Conservation (phyloP, 2,329 filamentous ascomycete genomes). For the Cyphellophora europaea region DNA sequence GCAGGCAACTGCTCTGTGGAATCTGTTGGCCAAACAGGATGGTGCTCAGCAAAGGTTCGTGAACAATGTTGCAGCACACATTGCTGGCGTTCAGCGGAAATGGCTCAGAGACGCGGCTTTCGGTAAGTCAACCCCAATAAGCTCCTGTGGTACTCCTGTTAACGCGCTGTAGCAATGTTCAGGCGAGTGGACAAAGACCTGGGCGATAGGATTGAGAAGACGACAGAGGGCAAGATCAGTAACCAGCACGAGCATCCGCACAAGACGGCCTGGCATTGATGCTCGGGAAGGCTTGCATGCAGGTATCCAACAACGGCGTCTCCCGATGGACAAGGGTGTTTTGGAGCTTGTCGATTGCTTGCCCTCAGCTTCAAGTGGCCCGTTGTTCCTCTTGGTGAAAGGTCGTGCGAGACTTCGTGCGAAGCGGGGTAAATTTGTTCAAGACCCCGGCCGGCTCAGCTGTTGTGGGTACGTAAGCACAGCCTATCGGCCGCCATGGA, state of each 20-base stretch:
- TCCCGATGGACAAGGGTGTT: too few species aligned
- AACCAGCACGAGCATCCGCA: constrained; percentile 1
- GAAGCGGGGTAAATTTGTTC: too few species aligned
- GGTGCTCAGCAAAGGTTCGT: constrained; percentile 54
- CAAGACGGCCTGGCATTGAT: constrained; percentile 2
- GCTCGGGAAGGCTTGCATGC: too few species aligned
- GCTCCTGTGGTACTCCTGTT: background rate
- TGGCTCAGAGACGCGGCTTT: constrained; percentile 51
- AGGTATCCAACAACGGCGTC: too few species aligned
- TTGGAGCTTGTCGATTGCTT: too few species aligned
- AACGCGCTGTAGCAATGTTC: constrained; percentile 16
- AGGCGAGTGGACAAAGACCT: constrained; percentile 6
- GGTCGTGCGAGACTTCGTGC: too few species aligned
- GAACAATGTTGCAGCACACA: constrained; percentile 49
- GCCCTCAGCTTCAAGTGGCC: too few species aligned
- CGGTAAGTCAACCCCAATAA: constrained; percentile 3
- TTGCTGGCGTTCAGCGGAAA: constrained; percentile 46
- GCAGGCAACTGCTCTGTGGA: constrained; percentile 34
- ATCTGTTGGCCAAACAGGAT: constrained; percentile 30
- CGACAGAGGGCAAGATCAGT: constrained; percentile 2
- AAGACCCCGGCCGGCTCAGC: too few species aligned
- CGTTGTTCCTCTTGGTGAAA: too few species aligned
- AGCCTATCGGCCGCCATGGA: too few species aligned
- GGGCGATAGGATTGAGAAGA: constrained; percentile 5
- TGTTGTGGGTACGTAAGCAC: too few species aligned